These are phyloP conservation scores for Camelina hispida DNA, from an alignment of 345 rosid species.

Conservation along the genomic window DNA sequence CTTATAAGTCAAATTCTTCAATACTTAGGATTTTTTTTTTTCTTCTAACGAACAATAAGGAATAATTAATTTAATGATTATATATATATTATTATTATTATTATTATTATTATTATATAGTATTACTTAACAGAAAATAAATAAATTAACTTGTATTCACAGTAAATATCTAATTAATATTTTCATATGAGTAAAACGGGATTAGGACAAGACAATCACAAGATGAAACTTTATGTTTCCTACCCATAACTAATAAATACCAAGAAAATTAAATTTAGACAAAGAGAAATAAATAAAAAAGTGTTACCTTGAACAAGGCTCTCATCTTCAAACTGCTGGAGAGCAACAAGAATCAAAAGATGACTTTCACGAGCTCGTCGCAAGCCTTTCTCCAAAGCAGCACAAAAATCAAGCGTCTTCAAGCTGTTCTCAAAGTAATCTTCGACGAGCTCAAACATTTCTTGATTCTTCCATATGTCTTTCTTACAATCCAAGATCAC, in stretches of 20 bases:
- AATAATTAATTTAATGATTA: no score
- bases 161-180: no score
- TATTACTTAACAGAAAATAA: no score
- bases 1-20: background rate
- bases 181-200: background rate
- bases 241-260: background rate
- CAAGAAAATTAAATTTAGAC: background rate
- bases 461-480: slow-evolving; percentile 89
- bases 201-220: slow-evolving; percentile 2
- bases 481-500: slow-evolving; percentile 86
- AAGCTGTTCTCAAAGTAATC: slow-evolving; percentile 95
- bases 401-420: slow-evolving; percentile 86
- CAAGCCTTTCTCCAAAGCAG: slow-evolving; percentile 80
- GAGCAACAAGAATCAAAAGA: slow-evolving; percentile 68
- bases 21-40: background rate
- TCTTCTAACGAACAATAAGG: no score
- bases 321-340: slow-evolving; percentile 88
- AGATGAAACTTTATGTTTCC: background rate
- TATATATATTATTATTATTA: no score
- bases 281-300: background rate
- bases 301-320: slow-evolving; percentile 40
- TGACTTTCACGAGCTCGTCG: slow-evolving; percentile 86
- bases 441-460: slow-evolving; percentile 85
- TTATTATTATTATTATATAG: no score
- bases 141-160: no score